Conservation (phyloP, 2,329 filamentous ascomycete genomes). For the Talaromyces marneffei region DNA sequence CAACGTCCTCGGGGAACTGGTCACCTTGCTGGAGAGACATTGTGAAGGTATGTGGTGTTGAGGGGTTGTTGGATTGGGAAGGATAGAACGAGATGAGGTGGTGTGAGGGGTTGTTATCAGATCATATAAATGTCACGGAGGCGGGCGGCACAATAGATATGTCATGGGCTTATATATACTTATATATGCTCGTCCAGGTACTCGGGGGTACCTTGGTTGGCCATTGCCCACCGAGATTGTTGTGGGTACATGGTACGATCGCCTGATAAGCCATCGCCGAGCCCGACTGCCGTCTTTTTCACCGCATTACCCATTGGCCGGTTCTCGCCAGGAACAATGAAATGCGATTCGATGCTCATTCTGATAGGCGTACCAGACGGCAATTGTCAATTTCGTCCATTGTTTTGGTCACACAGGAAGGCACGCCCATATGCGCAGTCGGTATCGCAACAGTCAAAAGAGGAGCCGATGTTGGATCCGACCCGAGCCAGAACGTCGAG, state of each 20-base stretch:
- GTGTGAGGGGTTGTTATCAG: background rate
- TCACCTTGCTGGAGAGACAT: slow-evolving; percentile 75
- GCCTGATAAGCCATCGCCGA: background rate
- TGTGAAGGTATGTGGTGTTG: slow-evolving; percentile 20
- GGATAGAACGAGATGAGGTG: background rate
- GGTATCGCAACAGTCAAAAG: background rate
- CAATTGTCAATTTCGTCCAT: background rate
- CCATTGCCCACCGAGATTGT: background rate
- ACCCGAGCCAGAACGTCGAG: slow-evolving; percentile 11
- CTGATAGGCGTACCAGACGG: background rate
- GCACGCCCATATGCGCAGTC: background rate
- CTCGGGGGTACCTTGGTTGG: slow-evolving; percentile 4
- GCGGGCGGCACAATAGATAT: background rate
- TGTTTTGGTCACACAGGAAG: background rate
- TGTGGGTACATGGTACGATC: background rate
- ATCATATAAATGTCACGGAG: background rate
- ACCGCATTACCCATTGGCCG: background rate
- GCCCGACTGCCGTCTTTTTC: background rate
- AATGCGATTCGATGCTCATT: background rate
- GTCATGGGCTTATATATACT: slow-evolving; percentile 7
- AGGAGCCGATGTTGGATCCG: background rate
- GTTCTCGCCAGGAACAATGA: background rate
- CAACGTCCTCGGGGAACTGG: slow-evolving; percentile 71
- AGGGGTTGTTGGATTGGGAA: background rate
- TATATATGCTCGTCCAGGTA: slow-evolving; percentile 3